phyloP scores from a whole-genome alignment of 441 rosid genomes.

The Euphorbia celastroides region DNA sequence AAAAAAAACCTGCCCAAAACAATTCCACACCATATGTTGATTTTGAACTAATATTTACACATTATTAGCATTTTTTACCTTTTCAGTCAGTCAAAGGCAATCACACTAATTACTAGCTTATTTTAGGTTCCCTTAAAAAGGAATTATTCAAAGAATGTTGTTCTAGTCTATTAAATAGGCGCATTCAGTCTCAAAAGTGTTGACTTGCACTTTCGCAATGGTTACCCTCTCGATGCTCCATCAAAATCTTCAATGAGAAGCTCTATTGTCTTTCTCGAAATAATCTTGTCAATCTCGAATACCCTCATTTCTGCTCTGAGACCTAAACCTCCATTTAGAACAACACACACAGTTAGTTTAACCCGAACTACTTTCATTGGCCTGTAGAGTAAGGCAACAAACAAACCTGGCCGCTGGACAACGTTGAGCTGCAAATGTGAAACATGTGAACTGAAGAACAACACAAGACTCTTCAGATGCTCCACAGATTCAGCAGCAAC shows the following conservation, averaged over 20 bases:
- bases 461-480: conserved; percentile 33
- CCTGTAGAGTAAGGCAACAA: not conserved
- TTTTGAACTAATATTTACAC: too few species aligned
- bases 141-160: too few species aligned
- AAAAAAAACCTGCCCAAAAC: too few species aligned
- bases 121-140: too few species aligned
- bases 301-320: conserved; percentile 43
- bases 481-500: conserved; percentile 45
- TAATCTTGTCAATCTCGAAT: conserved; percentile 43
- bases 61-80: too few species aligned
- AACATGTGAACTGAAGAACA: conserved; percentile 36
- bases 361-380: too few species aligned
- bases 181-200: not conserved
- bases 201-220: not conserved
- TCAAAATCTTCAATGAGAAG: conserved; percentile 40
- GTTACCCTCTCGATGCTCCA: conserved; percentile 22
- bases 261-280: conserved; percentile 46
- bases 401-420: conserved; percentile 35
- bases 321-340: conserved; percentile 24
- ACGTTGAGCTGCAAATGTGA: conserved; percentile 36
- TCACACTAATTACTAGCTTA: too few species aligned
- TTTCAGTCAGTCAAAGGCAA: not conserved
- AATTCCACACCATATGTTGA: too few species aligned
- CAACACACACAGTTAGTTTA: too few species aligned
- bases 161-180: not conserved